Evolutionary conservation across 768 basidiomycete genomes (phyloP).

Genomic region (Trametes cingulata): DNA sequence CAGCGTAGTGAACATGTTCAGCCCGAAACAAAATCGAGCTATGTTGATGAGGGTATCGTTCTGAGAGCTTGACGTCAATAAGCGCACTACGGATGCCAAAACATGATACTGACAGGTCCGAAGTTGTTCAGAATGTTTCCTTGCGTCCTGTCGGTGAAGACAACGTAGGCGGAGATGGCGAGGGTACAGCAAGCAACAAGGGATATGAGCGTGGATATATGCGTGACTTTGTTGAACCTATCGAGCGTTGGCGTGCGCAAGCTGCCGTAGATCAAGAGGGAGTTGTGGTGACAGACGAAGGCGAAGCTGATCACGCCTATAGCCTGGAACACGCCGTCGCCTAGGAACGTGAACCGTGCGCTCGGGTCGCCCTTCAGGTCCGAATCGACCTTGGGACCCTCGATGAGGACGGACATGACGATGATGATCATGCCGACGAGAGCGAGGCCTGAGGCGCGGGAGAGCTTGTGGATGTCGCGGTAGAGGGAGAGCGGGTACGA

Average conservation of each 20-base stretch:
- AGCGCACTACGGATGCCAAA: not conserved
- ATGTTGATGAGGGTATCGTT: slow-evolving; percentile 90
- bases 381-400: slow-evolving; percentile 73
- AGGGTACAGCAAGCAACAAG: slow-evolving; percentile 83
- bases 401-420: slow-evolving; percentile 79
- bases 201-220: slow-evolving; percentile 84
- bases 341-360: slow-evolving; percentile 72
- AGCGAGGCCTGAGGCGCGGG: slow-evolving; percentile 89
- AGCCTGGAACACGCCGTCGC: slow-evolving; percentile 86
- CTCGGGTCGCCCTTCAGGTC: slow-evolving; percentile 77
- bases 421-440: slow-evolving; percentile 94
- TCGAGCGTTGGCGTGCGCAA: slow-evolving; percentile 92
- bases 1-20: slow-evolving; percentile 98
- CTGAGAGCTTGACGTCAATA: slow-evolving; percentile 36
- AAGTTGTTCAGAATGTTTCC: slow-evolving; percentile 99
- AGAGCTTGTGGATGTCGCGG: slow-evolving; percentile 96
- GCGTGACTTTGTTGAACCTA: slow-evolving; percentile 89
- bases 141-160: slow-evolving; percentile 88
- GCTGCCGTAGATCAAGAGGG: slow-evolving; percentile 93
- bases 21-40: slow-evolving; percentile 89
- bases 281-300: slow-evolving; percentile 98
- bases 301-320: slow-evolving; percentile 98
- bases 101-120: slow-evolving; percentile 51
- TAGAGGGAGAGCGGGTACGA: slow-evolving; percentile 96
- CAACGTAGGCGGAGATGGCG: slow-evolving; percentile 81